phyloP scores from a whole-genome alignment of 2,329 filamentous ascomycete species.

The Fusarium chaquense region DNA sequence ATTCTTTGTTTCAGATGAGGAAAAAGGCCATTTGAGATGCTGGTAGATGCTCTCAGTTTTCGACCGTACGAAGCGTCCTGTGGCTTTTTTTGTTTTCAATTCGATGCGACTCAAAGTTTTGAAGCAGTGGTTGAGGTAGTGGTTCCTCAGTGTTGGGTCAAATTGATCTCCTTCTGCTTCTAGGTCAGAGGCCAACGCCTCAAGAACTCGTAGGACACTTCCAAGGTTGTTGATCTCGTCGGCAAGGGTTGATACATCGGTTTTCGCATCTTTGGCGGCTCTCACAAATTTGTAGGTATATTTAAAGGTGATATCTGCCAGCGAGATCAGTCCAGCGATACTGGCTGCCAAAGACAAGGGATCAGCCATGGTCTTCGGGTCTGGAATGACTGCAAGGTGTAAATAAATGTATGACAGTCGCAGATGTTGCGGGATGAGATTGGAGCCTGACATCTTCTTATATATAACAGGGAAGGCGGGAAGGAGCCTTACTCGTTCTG shows the following conservation, averaged over 20 bases:
- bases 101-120: background rate
- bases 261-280: background rate
- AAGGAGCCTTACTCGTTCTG: background rate
- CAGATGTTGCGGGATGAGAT: no score
- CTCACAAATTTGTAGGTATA: conserved; percentile 3
- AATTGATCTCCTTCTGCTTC: conserved; percentile 7
- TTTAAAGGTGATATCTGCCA: conserved; percentile 1
- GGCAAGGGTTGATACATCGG: background rate
- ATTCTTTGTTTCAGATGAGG: conserved; percentile 2
- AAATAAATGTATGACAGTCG: background rate
- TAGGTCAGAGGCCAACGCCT: background rate
- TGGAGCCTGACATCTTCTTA: background rate
- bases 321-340: background rate
- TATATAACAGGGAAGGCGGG: no score
- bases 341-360: conserved; percentile 6
- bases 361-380: background rate
- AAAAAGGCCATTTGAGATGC: conserved; percentile 37
- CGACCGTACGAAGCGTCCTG: background rate
- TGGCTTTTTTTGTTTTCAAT: background rate
- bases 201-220: background rate
- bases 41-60: background rate
- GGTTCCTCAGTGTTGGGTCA: background rate
- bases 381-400: no score
- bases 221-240: conserved; percentile 15
- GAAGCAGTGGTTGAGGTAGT: conserved; percentile 2